Percentiles rank a stretch among this genome's conserved stretches.
phyloP scores from a whole-genome alignment of 768 basidiomycete genomes.

The Tylopilus subfusipes region DNA sequence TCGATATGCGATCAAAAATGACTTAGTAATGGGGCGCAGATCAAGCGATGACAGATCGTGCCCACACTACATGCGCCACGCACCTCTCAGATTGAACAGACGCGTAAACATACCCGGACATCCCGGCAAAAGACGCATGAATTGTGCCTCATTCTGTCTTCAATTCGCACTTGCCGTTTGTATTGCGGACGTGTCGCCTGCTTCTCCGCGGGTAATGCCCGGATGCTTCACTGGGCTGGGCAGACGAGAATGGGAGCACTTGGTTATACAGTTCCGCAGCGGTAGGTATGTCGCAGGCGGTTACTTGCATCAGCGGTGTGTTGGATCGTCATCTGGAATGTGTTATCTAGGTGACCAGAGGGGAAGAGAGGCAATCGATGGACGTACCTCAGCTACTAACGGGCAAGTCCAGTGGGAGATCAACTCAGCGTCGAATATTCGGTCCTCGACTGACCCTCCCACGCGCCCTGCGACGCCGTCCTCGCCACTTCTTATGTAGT shows the following conservation, averaged over 20 bases:
- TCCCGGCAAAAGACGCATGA: constrained; percentile 89
- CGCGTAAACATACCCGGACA: constrained; percentile 98
- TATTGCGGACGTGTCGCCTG: constrained; percentile 95
- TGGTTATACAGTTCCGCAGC: constrained; percentile 56
- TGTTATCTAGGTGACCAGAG: too few species aligned
- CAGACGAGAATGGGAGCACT: constrained; percentile 35
- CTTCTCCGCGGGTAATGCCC: constrained; percentile 54
- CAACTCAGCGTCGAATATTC: too few species aligned
- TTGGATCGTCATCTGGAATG: too few species aligned
- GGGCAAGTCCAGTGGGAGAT: too few species aligned
- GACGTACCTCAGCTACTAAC: too few species aligned
- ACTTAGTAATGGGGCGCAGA: constrained; percentile 41
- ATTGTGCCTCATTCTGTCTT: constrained; percentile 86
- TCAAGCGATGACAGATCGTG: constrained; percentile 8
- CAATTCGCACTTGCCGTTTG: constrained; percentile 88
- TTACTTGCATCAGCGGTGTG: too few species aligned
- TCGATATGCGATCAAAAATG: constrained; percentile 95
- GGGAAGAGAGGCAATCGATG: too few species aligned
- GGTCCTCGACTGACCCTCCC: too few species aligned
- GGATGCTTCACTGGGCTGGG: constrained; percentile 18
- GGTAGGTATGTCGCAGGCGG: constrained; percentile 45
- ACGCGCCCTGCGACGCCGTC: too few species aligned
- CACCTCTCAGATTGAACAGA: constrained; percentile 83
- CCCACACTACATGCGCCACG: constrained; percentile 8
- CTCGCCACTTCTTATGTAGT: too few species aligned